Evolutionary conservation across 2,329 filamentous ascomycete genomes (phyloP), one percentile per base, ranked within the genome.

Genomic region (Neofusicoccum umdonicola): DNA sequence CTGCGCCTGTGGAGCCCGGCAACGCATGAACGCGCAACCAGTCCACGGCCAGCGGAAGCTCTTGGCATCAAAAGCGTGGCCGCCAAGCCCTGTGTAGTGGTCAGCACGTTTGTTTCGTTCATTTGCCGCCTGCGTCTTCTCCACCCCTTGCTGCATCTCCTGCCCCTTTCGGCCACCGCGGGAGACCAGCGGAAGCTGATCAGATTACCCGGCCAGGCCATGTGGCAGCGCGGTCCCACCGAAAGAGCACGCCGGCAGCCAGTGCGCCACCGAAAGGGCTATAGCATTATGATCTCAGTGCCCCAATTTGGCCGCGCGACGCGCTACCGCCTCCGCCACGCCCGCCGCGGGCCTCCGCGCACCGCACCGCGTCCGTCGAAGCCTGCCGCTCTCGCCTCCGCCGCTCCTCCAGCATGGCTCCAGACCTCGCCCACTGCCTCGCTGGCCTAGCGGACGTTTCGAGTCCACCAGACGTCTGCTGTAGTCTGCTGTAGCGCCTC

Each of bases 111-210:
- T 57, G 56, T 60, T 47, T 45, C 42, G 56, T 47, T 60, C 41
- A 47, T 47, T 57, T 47, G 42, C 56, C 13, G 47, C 37, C 15
- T 22, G 22, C 54, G 13, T 19, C 39, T 60, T 47, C 56, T 47
- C 41, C 56, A 47, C 56, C 56, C 56, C 56, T 42, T 47, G 56
- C 54, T 47, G 56, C 42, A 60, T 45, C 56, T 60, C 56, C 56
- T 60, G 56, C 56, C 56, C 56, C 56, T 60, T 60, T 60, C 56
- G 56, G 42, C 19, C 56, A 60, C 15, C 19, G 54, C 41, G 39
- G 39, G 54, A 56, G 27, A 42, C 52, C 42, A 56, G 52, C 52
- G 52, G 37, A 22, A 45, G 54, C 54, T 31, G 39, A 44, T 58
- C 54, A n/a, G 22, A 17, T 19, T 13, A 15, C 34, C 54, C 22